Base-by-base conservation (phyloP, 352 stramenopile species). In the Phytophthora tentaculata region DNA sequence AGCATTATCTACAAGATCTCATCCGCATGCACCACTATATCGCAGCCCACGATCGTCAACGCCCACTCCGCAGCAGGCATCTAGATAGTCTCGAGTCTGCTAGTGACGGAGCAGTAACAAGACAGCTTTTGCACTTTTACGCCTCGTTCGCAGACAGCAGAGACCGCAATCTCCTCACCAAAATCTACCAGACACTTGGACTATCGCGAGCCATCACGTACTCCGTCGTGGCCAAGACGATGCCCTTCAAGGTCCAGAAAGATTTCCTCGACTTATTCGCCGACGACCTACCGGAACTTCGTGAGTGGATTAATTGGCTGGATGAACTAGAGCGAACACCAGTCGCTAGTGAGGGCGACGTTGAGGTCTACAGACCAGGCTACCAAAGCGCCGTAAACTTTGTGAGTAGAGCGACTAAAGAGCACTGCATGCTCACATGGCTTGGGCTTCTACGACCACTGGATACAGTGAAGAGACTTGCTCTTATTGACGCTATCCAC, bases 21-120 rank as follows among this genome's bases (percentile, higher is more conserved):
- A 76, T 89, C 52, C 84, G 83, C 43, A 72, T 86, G 65, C 76
- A 79, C 17, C 71, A 89, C 58, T 84, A 87, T 48, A 73, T 82
- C 35, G 60, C 64, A 35, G 74, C 84, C 10, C 73, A 80, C 39
- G 60, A 78, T 28, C 57, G 77, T 69, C 20, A 69, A 29, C 16
- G 68, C 49, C 59, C 49, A 67, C 29, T 69, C 49, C 48, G 68
- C n/a, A 76, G 58, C 20, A 65, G 16, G 29, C 68, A 76, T 44
- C 37, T 76, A 39, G 48, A 16, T 1, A 56, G 16, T 32, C 28
- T 56, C 16, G 53, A 64, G 44, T 52, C 61, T 50, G 26, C 55
- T 28, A 41, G 10, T 58, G 43, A 43, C 24, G 59, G 28, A 13
- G 29, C 48, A n/a, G 63, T 76, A 10, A 69, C 49, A 7, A 64